Base-by-base conservation (phyloP, 257 asterid genomes). In the Lycium barbarum region DNA sequence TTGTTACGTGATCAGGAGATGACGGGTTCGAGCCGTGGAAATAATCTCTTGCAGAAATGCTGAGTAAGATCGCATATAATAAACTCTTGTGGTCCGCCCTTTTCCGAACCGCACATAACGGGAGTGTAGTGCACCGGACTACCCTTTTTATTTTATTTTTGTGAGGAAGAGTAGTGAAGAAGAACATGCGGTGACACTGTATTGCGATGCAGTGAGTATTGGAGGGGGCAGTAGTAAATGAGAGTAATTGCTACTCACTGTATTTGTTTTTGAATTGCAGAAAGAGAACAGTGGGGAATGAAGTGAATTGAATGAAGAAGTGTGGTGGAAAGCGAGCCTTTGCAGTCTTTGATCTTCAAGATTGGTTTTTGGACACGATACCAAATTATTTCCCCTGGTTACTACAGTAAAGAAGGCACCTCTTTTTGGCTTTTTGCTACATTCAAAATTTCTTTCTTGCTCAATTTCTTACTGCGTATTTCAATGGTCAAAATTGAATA, bases 321-420 rank as follows among this genome's bases (percentile, higher is more conserved):
- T 74, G 85, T 72, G 55, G 83, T 88, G 92, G 86, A 83, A 88
- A 86, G 36, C 88, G 92, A 88, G 91, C 91, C 91, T 9, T 82
- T 82, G 86, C 84, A 22, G 68, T 45, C 20, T 73, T 43, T 61
- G 72, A 71, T 33, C 70, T 73, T 86, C 55, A 81, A 84, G 83
- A 83, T 49, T 83, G 87, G 73, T 66, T 70, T 59, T 40, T 80
- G 51, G 82, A 61, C 80, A 85, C 51, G 76, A 67, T 15, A 7
- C 74, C 79, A 71, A 26, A 17, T 45, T 45, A 9, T 58, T 18
- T 58, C 26, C 26, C 65, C 12, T 18, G 33, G 33, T 26, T 26
- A 26, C 6, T 59, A 59, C 65, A 59, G 12, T 8, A 59, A 59
- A n/a, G 7, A 8, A 26, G 65, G 6, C 8, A 59, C 55, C 10